These are phyloP conservation scores for Moelleriella libera DNA, from an alignment of 2,329 filamentous ascomycete genomes.

Conservation along the genomic window DNA sequence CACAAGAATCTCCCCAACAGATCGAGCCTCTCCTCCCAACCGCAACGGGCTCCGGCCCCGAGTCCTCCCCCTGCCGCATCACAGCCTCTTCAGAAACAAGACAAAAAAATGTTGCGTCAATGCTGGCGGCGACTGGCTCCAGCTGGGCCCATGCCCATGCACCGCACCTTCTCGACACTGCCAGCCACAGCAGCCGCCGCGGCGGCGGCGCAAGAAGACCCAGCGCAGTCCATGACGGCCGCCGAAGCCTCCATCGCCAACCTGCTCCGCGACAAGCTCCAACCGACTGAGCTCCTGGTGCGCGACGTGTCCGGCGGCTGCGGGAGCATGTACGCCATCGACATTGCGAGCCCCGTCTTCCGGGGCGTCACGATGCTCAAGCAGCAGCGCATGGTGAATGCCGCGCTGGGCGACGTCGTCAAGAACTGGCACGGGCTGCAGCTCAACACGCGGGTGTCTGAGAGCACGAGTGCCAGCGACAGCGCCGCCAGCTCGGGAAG, in stretches of 20 bases:
- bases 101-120: too few species aligned
- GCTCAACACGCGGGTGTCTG: slow-evolving; percentile 49
- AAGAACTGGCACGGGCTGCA: slow-evolving; percentile 76
- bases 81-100: too few species aligned
- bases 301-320: slow-evolving; percentile 75
- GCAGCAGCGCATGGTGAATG: slow-evolving; percentile 72
- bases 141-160: too few species aligned
- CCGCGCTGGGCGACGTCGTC: slow-evolving; percentile 58
- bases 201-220: too few species aligned
- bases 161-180: too few species aligned
- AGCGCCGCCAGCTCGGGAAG: too few species aligned
- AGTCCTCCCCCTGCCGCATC: too few species aligned
- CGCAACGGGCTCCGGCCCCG: too few species aligned
- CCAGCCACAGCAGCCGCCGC: too few species aligned
- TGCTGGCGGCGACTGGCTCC: too few species aligned
- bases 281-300: slow-evolving; percentile 43
- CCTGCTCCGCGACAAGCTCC: slow-evolving; percentile 32
- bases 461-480: background rate
- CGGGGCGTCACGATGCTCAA: slow-evolving; percentile 58
- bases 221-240: slow-evolving; percentile 18
- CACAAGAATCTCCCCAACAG: too few species aligned
- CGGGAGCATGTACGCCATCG: slow-evolving; percentile 77
- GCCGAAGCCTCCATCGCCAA: slow-evolving; percentile 47
- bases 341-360: slow-evolving; percentile 60
- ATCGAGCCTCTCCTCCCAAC: too few species aligned